Base-by-base conservation (phyloP, 1,284 basidiomycete species). In the Austroboletus olivaceoglutinosus region DNA sequence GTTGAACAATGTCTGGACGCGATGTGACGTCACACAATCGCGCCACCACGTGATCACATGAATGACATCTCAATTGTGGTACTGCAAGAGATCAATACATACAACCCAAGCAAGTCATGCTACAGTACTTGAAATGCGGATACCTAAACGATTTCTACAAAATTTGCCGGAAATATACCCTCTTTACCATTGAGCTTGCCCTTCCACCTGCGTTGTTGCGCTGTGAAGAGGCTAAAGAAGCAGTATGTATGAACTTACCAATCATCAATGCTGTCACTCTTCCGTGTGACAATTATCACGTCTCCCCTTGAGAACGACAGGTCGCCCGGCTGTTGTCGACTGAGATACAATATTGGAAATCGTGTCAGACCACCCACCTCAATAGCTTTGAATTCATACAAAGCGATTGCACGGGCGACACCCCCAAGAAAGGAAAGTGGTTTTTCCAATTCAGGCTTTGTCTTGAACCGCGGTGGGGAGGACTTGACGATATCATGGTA, bases 301-400 rank as follows among this genome's bases (percentile, higher is more conserved):
- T 95, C 86, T 1, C 91, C 91, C 67, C 88, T 91, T n/a, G 73
- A 76, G 66, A 97, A 90, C 1, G 87, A 86, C 38, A 97, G 67
- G 70, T 97, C 93, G 2, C 89, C 92, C 12, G 74, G 59, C 86
- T 91, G 54, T 51, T 19, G 4, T 21, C 6, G 18, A 37, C 22
- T 54, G 27, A 56, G 45, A 15, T 43, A 54, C 22, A 48, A 49
- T 45, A 42, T 19, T 21, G 6, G 5, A 23, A n/a, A 48, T 22
- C n/a, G 21, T 52, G 38, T 50, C 40, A 31, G 37, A 51, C 15
- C 31, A 62, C 73, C 43, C 57, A 85, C 80, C 75, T 91, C 83
- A 7, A 85, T 77, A 8, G 86, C 88, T 40, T 77, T 68, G 68
- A 91, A 94, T 65, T 89, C 80, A 65, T 80, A 93, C 56, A 93